Evolutionary conservation across 306 rosid genomes (phyloP), one percentile per base, ranked within the genome.

Genomic region (Fragaria nilgerrensis): DNA sequence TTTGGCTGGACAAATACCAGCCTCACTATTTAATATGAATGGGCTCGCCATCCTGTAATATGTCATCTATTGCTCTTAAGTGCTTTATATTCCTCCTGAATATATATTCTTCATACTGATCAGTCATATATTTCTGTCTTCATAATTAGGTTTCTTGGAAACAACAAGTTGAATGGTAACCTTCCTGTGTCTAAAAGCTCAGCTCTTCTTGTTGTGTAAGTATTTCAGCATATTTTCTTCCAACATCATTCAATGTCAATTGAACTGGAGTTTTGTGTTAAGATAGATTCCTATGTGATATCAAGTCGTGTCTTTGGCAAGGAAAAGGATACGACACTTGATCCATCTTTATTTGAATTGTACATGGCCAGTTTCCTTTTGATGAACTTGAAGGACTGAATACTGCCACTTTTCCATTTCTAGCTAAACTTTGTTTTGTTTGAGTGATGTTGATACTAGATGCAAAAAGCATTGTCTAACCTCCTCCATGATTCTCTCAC

Each of bases 101-200:
- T 9, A 17, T 9, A 17, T 47, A 49, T 14, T 81, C 53, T 69
- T 79, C 23, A 41, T 65, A 64, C 49, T 80, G 68, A 39, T 39
- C 44, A 75, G 73, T 39, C 64, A 23, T 50, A 15, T 63, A 15
- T 70, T 82, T 50, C 45, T 80, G 43, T 52, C 68, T 65, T 70
- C 64, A 43, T 44, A 52, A 14, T 65, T 78, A 89, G 93, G 84
- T 86, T 94, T 80, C 96, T 94, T 64, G 96, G 98, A 85, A 90
- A 87, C 81, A 94, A 94, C 75, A 85, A 65, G 76, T 79, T 94
- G 52, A 87, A 7, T 5, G 96, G 97, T 22, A 37, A 86, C 72
- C 75, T 91, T 9, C 98, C 98, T 19, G 43, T 48, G 22, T 79
- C 77, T 52, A 92, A 78, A 85, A 82, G 89, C 47, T 6, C 79